These are phyloP conservation scores for Cymbidium sinense DNA, from an alignment of 106 monocot genomes.

Conservation along the genomic window DNA sequence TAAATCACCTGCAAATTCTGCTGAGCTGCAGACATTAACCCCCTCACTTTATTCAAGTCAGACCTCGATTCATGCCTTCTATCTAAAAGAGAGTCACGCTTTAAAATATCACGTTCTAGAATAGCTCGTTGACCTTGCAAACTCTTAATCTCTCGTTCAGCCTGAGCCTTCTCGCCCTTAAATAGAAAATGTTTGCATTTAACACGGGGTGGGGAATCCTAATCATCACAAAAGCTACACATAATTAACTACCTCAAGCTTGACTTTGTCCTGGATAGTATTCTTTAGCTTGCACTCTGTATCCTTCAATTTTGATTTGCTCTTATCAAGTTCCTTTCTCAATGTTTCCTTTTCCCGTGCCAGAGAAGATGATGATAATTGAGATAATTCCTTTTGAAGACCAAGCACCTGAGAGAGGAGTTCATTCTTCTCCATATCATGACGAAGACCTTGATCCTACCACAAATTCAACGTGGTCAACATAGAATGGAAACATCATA, in stretches of 20 bases:
- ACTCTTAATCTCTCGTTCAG: slow-evolving; percentile 60
- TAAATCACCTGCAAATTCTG: slow-evolving; percentile 40
- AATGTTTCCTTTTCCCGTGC: slow-evolving; percentile 52
- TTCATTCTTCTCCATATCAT: slow-evolving; percentile 77
- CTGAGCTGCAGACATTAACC: slow-evolving; percentile 16
- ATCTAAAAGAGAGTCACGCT: slow-evolving; percentile 46
- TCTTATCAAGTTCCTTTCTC: slow-evolving; percentile 81
- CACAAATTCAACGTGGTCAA: slow-evolving; percentile 8
- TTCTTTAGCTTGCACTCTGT: slow-evolving; percentile 84
- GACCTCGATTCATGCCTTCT: slow-evolving; percentile 47
- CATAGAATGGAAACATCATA: slow-evolving; percentile 1
- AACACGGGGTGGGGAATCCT: not conserved
- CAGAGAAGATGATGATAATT: slow-evolving; percentile 54
- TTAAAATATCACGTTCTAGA: slow-evolving; percentile 72
- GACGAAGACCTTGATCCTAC: slow-evolving; percentile 45
- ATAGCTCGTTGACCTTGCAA: slow-evolving; percentile 56
- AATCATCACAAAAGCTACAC: not conserved
- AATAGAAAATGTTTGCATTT: slow-evolving; percentile 14
- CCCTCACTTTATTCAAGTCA: slow-evolving; percentile 43
- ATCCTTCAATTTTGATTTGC: slow-evolving; percentile 75
- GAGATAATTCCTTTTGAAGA: slow-evolving; percentile 67
- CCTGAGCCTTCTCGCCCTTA: slow-evolving; percentile 79
- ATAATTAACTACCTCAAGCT: slow-evolving; percentile 66
- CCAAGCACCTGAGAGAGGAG: slow-evolving; percentile 38
- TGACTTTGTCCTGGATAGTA: slow-evolving; percentile 72